A percentile compares a stretch with the other conserved stretches of the same genome.
Conservation (phyloP, 768 basidiomycete species). For the Trametes sanguinea region DNA sequence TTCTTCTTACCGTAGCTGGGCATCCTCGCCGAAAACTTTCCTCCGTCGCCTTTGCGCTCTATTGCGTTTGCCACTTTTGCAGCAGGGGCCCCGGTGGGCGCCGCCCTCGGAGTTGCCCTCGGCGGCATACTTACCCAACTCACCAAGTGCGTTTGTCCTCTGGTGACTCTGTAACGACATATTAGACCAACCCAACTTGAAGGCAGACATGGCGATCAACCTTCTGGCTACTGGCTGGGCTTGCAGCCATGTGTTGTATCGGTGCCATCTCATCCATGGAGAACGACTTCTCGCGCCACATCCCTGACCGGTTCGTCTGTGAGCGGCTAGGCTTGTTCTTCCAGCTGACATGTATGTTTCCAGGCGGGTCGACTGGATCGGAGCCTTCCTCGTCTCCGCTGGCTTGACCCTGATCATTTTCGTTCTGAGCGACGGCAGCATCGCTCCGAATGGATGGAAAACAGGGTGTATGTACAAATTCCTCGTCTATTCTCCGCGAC, state of each 20-base stretch:
- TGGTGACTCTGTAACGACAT: too few relatives aligned
- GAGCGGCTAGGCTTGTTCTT: neutral
- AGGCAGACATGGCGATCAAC: slow-evolving; percentile 65
- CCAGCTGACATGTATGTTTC: neutral
- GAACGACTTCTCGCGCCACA: slow-evolving; percentile 44
- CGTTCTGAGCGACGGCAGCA: slow-evolving; percentile 67
- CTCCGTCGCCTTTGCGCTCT: slow-evolving; percentile 64
- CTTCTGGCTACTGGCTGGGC: slow-evolving; percentile 60
- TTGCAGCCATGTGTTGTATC: slow-evolving; percentile 53
- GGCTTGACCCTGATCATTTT: slow-evolving; percentile 75
- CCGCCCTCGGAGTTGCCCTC: slow-evolving; percentile 63
- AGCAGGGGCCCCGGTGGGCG: slow-evolving; percentile 84
- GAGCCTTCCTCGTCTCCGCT: slow-evolving; percentile 61
- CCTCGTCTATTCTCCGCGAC: neutral
- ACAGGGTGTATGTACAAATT: slow-evolving; percentile 47
- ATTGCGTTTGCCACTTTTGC: slow-evolving; percentile 82
- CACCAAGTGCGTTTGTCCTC: slow-evolving; percentile 30
- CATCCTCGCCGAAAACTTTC: slow-evolving; percentile 80
- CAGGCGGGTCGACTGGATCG: slow-evolving; percentile 73
- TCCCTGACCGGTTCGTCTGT: slow-evolving; percentile 26
- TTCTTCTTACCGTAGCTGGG: slow-evolving; percentile 45
- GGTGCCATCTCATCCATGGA: slow-evolving; percentile 64
- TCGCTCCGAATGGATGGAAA: slow-evolving; percentile 59
- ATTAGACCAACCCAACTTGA: neutral
- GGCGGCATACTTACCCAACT: slow-evolving; percentile 64